These are phyloP conservation scores for Zygosaccharomyces rouxii DNA, from an alignment of 805 yeast species.

Conservation along the genomic window DNA sequence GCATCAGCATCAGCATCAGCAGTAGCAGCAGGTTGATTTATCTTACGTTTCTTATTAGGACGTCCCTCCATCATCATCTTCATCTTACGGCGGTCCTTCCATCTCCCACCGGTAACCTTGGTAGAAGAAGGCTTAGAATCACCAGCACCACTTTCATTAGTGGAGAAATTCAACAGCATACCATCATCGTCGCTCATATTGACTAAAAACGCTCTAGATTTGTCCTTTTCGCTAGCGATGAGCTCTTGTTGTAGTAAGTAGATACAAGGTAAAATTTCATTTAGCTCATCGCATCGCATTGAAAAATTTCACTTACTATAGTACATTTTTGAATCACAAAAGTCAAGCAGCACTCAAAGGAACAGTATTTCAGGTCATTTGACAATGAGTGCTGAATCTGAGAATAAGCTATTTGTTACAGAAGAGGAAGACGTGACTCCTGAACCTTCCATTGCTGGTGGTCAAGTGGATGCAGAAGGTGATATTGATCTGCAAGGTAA, in stretches of 20 bases:
- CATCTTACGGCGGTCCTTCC: conserved; percentile 74
- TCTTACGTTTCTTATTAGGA: conserved; percentile 15
- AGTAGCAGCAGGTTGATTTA: conserved; percentile 1
- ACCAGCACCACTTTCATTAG: conserved; percentile 28
- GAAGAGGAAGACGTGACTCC: conserved; percentile 36
- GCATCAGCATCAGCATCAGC: not conserved
- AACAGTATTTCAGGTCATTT: not conserved
- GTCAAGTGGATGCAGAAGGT: conserved; percentile 10
- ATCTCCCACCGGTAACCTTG: conserved; percentile 65
- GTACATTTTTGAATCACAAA: not conserved
- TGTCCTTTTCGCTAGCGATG: not conserved
- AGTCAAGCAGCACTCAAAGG: not conserved
- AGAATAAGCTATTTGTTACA: conserved; percentile 34
- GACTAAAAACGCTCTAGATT: too few species aligned
- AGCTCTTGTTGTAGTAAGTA: not conserved
- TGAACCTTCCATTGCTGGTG: conserved; percentile 13
- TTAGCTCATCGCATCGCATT: conserved; percentile 22
- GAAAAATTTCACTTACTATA: conserved; percentile 12
- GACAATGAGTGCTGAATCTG: conserved; percentile 11
- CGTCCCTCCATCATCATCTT: conserved; percentile 46
- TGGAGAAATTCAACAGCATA: conserved; percentile 67
- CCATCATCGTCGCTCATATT: conserved; percentile 35
- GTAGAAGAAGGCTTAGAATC: conserved; percentile 21
- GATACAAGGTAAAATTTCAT: conserved; percentile 9
- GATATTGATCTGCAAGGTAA: conserved; percentile 17